Percentiles rank a stretch among this genome's conserved stretches.
phyloP scores from a whole-genome alignment of 2,329 filamentous ascomycete genomes.

The Alternaria sp. region DNA sequence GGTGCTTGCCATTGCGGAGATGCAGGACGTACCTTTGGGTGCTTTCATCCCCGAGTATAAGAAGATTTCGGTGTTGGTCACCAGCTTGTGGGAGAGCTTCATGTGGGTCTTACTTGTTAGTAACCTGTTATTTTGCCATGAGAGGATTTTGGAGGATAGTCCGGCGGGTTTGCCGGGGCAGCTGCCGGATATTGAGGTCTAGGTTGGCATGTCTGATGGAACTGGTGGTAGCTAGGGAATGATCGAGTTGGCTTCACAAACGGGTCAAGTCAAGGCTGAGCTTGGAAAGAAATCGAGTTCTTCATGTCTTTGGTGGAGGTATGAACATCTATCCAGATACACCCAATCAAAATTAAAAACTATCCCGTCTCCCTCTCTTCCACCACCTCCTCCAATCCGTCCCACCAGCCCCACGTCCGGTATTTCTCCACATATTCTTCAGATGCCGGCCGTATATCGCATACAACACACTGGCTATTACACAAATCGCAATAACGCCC shows the following conservation, averaged over 20 bases:
- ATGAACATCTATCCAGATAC: neutral
- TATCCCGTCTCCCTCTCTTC: neutral
- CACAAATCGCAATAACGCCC: neutral
- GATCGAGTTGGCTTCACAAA: neutral
- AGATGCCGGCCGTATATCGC: neutral
- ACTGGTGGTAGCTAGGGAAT: neutral
- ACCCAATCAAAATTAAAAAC: neutral
- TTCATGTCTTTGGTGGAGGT: neutral
- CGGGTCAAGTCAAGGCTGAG: neutral
- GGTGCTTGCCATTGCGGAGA: neutral
- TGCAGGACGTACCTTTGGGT: neutral
- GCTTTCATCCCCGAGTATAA: neutral
- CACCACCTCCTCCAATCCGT: neutral
- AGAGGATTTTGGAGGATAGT: neutral
- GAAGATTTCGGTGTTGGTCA: neutral
- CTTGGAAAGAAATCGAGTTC: neutral
- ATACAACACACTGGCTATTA: neutral
- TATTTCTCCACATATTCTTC: neutral
- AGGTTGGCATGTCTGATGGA: fast-evolving
- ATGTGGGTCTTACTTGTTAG: neutral
- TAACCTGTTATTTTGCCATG: neutral
- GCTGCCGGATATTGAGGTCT: neutral
- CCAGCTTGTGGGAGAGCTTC: neutral
- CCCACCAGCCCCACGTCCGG: neutral
- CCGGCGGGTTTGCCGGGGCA: neutral